phyloP scores from a whole-genome alignment of 2,329 filamentous ascomycete genomes.

The Hymenoscyphus linearis region DNA sequence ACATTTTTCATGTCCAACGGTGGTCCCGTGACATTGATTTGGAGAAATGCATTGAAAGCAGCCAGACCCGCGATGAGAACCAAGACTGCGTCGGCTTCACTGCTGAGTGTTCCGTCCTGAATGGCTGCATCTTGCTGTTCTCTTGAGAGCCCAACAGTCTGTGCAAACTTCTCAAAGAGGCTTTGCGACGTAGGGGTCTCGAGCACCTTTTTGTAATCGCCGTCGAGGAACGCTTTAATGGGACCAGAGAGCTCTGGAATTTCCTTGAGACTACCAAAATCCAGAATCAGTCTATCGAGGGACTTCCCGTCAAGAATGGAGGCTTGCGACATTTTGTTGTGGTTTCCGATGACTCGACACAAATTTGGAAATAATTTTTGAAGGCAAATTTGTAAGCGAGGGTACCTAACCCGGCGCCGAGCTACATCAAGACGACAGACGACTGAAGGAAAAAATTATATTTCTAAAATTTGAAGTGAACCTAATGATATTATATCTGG shows the following conservation, averaged over 20 bases:
- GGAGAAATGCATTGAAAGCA: constrained; percentile 72
- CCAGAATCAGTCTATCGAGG: constrained; percentile 25
- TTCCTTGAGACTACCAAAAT: constrained; percentile 26
- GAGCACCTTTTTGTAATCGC: constrained; percentile 30
- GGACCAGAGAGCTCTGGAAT: constrained; percentile 23
- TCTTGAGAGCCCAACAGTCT: constrained; percentile 14
- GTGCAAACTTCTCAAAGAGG: constrained; percentile 21
- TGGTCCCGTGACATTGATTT: constrained; percentile 83
- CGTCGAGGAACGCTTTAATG: constrained; percentile 25
- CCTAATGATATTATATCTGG: no score
- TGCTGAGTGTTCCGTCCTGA: constrained; percentile 13
- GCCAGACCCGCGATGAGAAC: constrained; percentile 51
- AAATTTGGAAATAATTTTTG: background rate
- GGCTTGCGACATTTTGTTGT: constrained; percentile 20
- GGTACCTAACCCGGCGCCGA: background rate
- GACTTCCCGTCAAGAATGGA: constrained; percentile 8
- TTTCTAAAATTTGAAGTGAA: background rate
- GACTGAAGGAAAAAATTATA: no score
- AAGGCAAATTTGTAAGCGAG: background rate
- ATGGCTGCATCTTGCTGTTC: constrained; percentile 17
- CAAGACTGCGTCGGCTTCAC: constrained; percentile 12
- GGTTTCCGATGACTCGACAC: background rate
- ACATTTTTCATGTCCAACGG: constrained; percentile 53
- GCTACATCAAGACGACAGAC: no score
- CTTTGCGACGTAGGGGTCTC: constrained; percentile 25